Evolutionary conservation across 176 grass and related monocot genomes (phyloP).

Genomic region (Triticum monococcum): DNA sequence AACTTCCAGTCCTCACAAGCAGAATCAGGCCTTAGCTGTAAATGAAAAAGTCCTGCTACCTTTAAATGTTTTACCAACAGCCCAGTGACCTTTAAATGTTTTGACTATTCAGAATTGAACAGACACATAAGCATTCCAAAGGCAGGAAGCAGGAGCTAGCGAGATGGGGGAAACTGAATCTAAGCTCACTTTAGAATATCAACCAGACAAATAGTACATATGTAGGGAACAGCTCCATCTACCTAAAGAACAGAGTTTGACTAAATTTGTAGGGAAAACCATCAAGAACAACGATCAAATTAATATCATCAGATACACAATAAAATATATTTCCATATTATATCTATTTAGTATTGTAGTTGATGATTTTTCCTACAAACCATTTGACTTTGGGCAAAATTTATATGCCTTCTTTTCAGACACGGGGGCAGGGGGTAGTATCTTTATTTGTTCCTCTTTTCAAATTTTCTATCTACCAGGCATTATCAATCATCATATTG

Average conservation of each 20-base stretch:
- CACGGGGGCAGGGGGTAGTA: background rate
- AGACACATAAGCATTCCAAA: background rate
- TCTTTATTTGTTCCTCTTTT: background rate
- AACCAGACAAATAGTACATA: background rate
- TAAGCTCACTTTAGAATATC: background rate
- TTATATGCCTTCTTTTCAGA: no score
- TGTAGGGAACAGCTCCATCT: background rate
- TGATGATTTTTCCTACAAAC: no score
- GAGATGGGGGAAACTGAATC: background rate
- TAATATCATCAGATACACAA: no score
- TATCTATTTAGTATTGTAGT: no score
- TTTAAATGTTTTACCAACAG: no score
- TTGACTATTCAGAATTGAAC: background rate
- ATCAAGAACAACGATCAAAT: no score
- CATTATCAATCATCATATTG: background rate
- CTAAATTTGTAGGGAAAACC: no score
- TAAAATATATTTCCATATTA: no score
- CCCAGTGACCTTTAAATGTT: background rate
- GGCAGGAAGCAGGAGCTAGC: background rate
- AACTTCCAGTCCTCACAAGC: background rate
- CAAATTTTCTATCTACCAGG: background rate
- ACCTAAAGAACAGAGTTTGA: background rate
- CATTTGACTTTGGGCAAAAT: no score
- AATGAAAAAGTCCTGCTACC: no score
- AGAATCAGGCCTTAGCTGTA: background rate